phyloP scores from a whole-genome alignment of 2,329 filamentous ascomycete genomes.

The Lachnellula hyalina region DNA sequence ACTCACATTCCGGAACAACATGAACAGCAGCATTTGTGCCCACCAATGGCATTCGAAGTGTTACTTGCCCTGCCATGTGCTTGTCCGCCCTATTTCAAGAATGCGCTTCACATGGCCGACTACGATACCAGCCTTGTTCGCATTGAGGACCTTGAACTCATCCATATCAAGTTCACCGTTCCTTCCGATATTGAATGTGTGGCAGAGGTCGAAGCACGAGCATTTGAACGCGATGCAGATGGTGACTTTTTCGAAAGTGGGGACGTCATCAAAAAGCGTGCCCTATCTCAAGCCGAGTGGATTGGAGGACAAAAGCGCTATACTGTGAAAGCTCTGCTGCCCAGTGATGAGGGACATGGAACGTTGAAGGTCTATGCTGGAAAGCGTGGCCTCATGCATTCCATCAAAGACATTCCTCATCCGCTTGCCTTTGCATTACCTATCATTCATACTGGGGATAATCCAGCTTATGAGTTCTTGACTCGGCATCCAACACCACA shows the following conservation, averaged over 20 bases:
- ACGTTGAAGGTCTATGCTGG: constrained; percentile 89
- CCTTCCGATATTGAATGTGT: constrained; percentile 87
- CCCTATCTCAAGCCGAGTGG: constrained; percentile 90
- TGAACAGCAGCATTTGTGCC: constrained; percentile 87
- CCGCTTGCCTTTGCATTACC: constrained; percentile 85
- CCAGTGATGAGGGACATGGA: constrained; percentile 85
- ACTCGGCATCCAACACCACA: constrained; percentile 92
- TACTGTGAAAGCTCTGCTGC: constrained; percentile 86
- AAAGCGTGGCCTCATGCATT: constrained; percentile 93
- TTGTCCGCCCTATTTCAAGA: constrained; percentile 83
- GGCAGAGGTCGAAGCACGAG: constrained; percentile 83
- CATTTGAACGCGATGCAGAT: constrained; percentile 75
- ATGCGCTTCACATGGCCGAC: constrained; percentile 72
- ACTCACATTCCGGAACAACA: constrained; percentile 88
- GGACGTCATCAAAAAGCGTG: constrained; percentile 77
- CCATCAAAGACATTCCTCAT: constrained; percentile 92
- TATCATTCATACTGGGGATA: constrained; percentile 83
- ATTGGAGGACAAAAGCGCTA: constrained; percentile 80
- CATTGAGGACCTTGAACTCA: constrained; percentile 88
- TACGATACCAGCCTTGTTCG: constrained; percentile 85
- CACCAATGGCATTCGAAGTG: constrained; percentile 78
- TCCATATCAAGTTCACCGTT: constrained; percentile 82
- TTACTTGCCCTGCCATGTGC: constrained; percentile 81
- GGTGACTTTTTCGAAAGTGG: constrained; percentile 93
- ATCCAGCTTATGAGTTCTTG: constrained; percentile 90